Conservation (phyloP, 1,284 basidiomycete species). For the Leccinum insigne region DNA sequence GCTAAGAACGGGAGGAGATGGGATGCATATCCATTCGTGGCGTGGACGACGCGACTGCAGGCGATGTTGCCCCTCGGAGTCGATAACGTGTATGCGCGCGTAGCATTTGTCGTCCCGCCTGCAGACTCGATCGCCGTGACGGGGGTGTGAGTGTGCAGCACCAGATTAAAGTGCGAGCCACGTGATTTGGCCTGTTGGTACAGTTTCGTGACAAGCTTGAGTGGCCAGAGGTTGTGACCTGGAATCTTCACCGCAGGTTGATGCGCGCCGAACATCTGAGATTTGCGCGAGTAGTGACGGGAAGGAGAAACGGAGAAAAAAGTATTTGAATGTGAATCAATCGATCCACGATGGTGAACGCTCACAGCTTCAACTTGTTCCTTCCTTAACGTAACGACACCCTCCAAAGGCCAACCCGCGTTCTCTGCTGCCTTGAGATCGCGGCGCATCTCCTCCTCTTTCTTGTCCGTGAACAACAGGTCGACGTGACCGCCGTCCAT, state of each 20-base stretch:
- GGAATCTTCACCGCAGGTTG: constrained; percentile 52
- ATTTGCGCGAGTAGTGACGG: background rate
- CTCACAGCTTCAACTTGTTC: constrained; percentile 51
- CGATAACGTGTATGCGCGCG: constrained; percentile 16
- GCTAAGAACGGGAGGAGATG: constrained; percentile 60
- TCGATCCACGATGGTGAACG: background rate
- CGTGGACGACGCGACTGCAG: constrained; percentile 70
- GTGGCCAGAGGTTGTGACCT: constrained; percentile 74
- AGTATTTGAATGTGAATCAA: background rate
- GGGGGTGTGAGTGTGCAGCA: constrained; percentile 70
- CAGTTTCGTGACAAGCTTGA: constrained; percentile 71
- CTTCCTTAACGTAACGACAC: constrained; percentile 47
- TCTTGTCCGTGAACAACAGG: constrained; percentile 50
- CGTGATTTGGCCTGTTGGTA: constrained; percentile 44
- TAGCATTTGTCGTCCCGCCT: background rate
- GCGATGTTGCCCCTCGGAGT: constrained; percentile 61
- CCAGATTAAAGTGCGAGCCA: constrained; percentile 39
- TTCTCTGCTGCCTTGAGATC: constrained; percentile 56
- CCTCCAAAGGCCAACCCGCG: constrained; percentile 51
- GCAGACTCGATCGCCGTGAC: constrained; percentile 45
- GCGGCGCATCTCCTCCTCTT: constrained; percentile 36
- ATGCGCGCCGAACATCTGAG: constrained; percentile 54
- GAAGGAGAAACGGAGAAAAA: background rate
- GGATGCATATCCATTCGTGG: constrained; percentile 78
- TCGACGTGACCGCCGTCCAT: constrained; percentile 57